Evolutionary conservation across 2,329 filamentous ascomycete genomes (phyloP), one percentile per base, ranked within the genome.

Genomic region (Trichoderma koningiopsis): DNA sequence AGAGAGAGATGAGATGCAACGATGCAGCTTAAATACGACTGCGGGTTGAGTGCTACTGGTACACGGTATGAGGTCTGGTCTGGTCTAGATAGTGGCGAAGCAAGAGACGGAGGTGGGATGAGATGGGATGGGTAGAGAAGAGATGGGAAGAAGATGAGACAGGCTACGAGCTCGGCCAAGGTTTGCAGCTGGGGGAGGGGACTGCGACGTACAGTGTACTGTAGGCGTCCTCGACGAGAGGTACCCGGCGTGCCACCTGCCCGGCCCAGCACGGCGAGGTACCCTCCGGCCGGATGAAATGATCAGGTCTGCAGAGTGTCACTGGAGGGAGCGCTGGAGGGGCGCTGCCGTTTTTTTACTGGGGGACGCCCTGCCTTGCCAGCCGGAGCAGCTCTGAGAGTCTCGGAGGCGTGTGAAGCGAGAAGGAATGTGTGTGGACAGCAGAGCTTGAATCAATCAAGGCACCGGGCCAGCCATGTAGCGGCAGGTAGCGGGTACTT

Each of bases 371-470:
- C 37, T 60, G 58, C 43, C 58, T 37, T 47, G 40, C 16, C 24
- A 53, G 24, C 22, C 49, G 49, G 63, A 27, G 63, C 63, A 52
- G 37, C 55, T 40, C 40, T 27, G 40, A 33, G 31, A 33, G 63
- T 24, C 53, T 35, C 10, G 58, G 52, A 61, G 66, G 66, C 47
- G 57, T 61, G 57, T 24, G 24, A 40, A 56, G 52, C 49, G 49
- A 69, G 68, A 33, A 69, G 68, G 61, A 65, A 65, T 69, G 60
- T 65, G 68, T 57, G 67, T 60, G 60, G 68, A 33, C 61, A 64
- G 37, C 37, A 43, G 37, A 43, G 37, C 37, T 43, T 19, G 43
- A 49, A 49, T 49, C 19, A 49, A 49, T 69, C 62, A 22, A 56
- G 40, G 52, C 53, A 40, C 35, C 29, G 57, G 31, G 31, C 33